Evolutionary conservation across 768 basidiomycete genomes (phyloP), one percentile per base, ranked within the genome.

Genomic region (Auriscalpium orientale): DNA sequence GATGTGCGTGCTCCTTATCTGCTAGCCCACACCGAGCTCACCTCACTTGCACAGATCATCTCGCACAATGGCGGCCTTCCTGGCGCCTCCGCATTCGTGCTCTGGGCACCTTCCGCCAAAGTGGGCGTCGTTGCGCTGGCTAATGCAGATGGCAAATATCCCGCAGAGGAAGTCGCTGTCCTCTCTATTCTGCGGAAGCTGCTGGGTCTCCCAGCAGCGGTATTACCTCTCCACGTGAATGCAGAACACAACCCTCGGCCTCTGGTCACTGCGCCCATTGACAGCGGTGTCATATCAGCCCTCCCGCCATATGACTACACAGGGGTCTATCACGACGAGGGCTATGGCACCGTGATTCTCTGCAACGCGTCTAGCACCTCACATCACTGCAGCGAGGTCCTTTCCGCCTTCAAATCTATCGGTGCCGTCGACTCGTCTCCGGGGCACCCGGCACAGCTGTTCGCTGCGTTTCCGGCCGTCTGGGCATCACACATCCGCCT

Each of bases 51-150:
- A n/a, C 28, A 76, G 79, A 37, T 72, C 5, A 55, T 77, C 7
- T 59, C 52, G 38, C 76, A 74, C 54, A 11, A 47, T 0, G 76
- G 78, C 3, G 59, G 60, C 4, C 48, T 72, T 11, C 72, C 72
- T 0, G 75, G 76, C 4, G 58, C 72, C 34, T 66, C 67, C 2
- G 63, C 72, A 0, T 18, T 59, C 0, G 67, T 72, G 5, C 51
- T 62, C 1, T 66, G 77, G 55, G 62, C 74, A 15, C 76, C 75
- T 0, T 20, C 58, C 3, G 71, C 75, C 40, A 65, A 64, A 9
- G 53, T 76, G 0, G 77, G 74, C 6, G 48, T 79, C 22, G 58
- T 68, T 33, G 40, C 49, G 1, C 58, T 70, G 12, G 54, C 56
- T 6, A 68, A 69, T 56, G 59, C 57, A 6, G 62, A 65, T 37